A percentile compares a stretch with the other conserved stretches of the same genome.
Conservation (phyloP, 2,329 filamentous ascomycete species). For the Stenocarpella maydis region DNA sequence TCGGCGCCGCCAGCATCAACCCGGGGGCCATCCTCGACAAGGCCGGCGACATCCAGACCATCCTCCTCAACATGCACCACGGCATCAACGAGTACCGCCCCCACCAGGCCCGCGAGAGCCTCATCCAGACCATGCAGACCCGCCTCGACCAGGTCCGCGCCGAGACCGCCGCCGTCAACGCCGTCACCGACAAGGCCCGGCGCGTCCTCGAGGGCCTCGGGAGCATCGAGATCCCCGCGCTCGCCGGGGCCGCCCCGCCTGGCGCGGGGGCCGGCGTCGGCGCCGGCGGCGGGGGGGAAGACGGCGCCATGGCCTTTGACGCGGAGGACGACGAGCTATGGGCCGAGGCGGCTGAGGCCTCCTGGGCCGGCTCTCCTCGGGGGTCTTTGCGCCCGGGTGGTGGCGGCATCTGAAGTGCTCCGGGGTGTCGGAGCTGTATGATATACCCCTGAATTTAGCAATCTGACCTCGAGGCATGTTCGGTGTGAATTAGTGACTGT, state of each 20-base stretch:
- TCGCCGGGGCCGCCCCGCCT: background rate
- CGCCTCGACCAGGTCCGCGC: conserved; percentile 75
- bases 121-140: conserved; percentile 88
- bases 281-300: background rate
- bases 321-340: conserved; percentile 22
- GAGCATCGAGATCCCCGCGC: conserved; percentile 52
- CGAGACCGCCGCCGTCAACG: conserved; percentile 75
- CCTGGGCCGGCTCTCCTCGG: background rate
- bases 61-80: conserved; percentile 92
- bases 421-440: background rate
- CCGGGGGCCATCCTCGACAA: conserved; percentile 73
- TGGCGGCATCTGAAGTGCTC: background rate
- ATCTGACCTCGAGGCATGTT: background rate
- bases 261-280: background rate
- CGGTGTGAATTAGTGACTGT: background rate
- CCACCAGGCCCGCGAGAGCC: conserved; percentile 87
- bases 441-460: conserved; percentile 16
- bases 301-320: too few species aligned
- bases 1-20: conserved; percentile 73
- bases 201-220: conserved; percentile 75
- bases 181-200: conserved; percentile 76
- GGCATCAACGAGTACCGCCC: conserved; percentile 94
- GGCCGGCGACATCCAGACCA: conserved; percentile 77
- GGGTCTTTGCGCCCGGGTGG: background rate
- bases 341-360: conserved; percentile 3